Conservation (phyloP, 495 filamentous ascomycete genomes). For the Neurospora pannonica region DNA sequence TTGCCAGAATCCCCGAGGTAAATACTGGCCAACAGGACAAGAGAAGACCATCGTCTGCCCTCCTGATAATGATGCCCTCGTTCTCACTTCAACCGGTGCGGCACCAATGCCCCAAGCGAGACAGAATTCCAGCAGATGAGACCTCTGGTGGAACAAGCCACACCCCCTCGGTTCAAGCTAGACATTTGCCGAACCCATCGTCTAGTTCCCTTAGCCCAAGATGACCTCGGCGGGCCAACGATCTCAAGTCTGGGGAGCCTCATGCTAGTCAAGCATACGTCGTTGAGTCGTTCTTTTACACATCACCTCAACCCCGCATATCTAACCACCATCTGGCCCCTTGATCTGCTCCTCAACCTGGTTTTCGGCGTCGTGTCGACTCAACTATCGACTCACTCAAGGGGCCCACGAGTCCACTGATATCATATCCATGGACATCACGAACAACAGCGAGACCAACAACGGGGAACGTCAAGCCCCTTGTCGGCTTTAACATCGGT, state of each 20-base stretch:
- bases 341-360: not conserved
- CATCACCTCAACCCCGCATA: not conserved
- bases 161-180: not conserved
- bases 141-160: not conserved
- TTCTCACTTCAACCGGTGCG: not conserved
- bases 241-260: not conserved
- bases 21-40: not conserved
- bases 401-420: not conserved
- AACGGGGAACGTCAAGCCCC: not conserved
- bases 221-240: not conserved
- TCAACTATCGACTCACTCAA: not conserved
- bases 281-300: not conserved
- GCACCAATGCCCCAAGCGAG: not conserved
- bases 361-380: not conserved
- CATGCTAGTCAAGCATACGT: not conserved
- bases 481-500: not conserved
- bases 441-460: not conserved
- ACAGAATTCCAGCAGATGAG: not conserved
- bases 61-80: not conserved
- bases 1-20: not conserved
- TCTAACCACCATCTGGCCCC: not conserved
- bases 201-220: not conserved
- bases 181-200: not conserved
- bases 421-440: not conserved
- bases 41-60: not conserved